phyloP scores from a whole-genome alignment of 2,329 filamentous ascomycete genomes.

The Graphilbum ipis-grandicollis region DNA sequence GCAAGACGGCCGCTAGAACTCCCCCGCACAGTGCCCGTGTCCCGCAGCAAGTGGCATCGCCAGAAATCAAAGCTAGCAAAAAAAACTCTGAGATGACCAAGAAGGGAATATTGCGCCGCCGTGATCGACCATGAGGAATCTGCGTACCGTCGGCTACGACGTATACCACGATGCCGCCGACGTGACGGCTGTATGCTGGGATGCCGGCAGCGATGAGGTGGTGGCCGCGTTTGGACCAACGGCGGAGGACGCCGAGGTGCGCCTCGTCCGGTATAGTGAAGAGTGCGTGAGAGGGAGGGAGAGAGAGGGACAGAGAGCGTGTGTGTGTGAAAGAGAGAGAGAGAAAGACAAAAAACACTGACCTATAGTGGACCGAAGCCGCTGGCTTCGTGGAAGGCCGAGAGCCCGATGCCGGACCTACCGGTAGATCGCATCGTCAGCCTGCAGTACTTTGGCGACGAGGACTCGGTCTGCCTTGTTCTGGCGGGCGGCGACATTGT shows the following conservation, averaged over 20 bases:
- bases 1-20: no score
- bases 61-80: constrained; percentile 1
- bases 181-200: constrained; percentile 72
- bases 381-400: constrained; percentile 80
- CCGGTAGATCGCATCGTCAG: constrained; percentile 57
- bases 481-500: constrained; percentile 84
- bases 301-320: no score
- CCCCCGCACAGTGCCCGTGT: constrained; percentile 7
- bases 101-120: no score
- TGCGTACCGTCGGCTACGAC: constrained; percentile 59
- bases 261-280: constrained; percentile 35
- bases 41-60: neutral
- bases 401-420: constrained; percentile 60
- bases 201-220: constrained; percentile 58
- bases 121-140: constrained; percentile 55
- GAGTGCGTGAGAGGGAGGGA: neutral
- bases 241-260: constrained; percentile 49
- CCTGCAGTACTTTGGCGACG: constrained; percentile 76
- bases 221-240: constrained; percentile 76
- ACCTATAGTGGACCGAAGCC: constrained; percentile 13
- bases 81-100: no score
- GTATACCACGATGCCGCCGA: constrained; percentile 42
- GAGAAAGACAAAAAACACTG: neutral
- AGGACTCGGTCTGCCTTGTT: constrained; percentile 59
- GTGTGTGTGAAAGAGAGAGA: no score